Evolutionary conservation across 2,329 filamentous ascomycete species (phyloP).

Genomic region (Aotearoamyces nothofagi): DNA sequence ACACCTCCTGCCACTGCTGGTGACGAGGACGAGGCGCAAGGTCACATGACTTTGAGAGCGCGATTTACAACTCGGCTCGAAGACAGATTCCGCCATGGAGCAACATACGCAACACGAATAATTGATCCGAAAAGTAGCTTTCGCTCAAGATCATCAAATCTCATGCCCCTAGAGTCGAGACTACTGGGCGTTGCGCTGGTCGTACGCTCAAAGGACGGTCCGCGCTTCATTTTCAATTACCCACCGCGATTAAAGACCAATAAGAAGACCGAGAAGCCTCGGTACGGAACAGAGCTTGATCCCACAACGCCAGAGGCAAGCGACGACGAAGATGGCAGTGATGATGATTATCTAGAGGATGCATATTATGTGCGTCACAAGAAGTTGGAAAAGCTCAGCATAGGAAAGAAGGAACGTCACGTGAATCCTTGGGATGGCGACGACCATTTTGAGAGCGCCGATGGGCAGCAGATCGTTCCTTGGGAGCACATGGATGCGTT

Average conservation of each 20-base stretch:
- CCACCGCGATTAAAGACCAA: conserved; percentile 39
- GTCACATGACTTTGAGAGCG: too few species aligned
- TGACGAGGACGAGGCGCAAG: too few species aligned
- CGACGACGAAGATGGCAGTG: conserved; percentile 19
- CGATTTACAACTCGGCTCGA: too few species aligned
- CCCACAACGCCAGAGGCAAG: conserved; percentile 8
- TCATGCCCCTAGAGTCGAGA: conserved; percentile 33
- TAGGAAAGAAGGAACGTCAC: conserved; percentile 12
- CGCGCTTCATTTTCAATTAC: conserved; percentile 77
- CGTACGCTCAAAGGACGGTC: conserved; percentile 54
- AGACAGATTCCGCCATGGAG: too few species aligned
- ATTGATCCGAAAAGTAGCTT: too few species aligned
- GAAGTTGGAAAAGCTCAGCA: conserved; percentile 9
- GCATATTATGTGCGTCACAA: conserved; percentile 24
- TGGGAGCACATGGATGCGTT: conserved; percentile 66
- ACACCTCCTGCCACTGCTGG: too few species aligned
- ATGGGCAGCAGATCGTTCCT: conserved; percentile 41
- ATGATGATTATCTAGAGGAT: conserved; percentile 33
- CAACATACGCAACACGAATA: too few species aligned
- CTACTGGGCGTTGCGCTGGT: conserved; percentile 23
- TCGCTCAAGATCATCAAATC: conserved; percentile 7
- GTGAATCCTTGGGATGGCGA: conserved; percentile 11
- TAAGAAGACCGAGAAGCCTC: conserved; percentile 14
- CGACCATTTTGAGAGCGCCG: conserved; percentile 35
- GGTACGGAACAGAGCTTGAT: conserved; percentile 20